phyloP scores from a whole-genome alignment of 495 filamentous ascomycete species.

The Alectoria sarmentosa region DNA sequence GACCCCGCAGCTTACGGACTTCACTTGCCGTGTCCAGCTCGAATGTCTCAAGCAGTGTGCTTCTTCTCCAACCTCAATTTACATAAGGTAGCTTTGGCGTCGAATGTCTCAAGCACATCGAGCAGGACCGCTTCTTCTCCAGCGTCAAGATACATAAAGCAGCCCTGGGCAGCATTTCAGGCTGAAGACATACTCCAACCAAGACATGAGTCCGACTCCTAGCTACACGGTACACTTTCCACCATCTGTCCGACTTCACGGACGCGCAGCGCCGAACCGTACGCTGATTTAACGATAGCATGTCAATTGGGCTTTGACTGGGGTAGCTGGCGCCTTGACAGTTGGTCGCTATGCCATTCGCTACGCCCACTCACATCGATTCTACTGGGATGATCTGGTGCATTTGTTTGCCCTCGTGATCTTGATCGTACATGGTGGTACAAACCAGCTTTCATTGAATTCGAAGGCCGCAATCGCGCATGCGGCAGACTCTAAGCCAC shows the following conservation, averaged over 20 bases:
- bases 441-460: constrained; percentile 6
- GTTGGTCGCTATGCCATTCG: constrained; percentile 8
- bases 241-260: neutral
- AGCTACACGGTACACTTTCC: constrained; percentile 1
- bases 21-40: neutral
- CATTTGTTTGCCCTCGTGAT: constrained; percentile 6
- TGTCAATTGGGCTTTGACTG: constrained; percentile 13
- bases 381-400: constrained; percentile 13
- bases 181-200: neutral
- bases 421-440: constrained; percentile 5
- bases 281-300: constrained; percentile 6
- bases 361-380: neutral
- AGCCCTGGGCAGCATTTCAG: neutral
- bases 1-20: neutral
- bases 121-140: neutral
- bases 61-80: too few species aligned
- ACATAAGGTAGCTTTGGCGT: too few species aligned
- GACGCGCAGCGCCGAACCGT: neutral
- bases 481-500: neutral
- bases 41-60: too few species aligned
- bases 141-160: neutral
- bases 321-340: constrained; percentile 4
- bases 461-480: neutral
- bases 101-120: neutral
- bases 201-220: constrained; percentile 4